Evolutionary conservation across 202 grass and related monocot genomes (phyloP).

Genomic region (Cymbopogon flexuosus): DNA sequence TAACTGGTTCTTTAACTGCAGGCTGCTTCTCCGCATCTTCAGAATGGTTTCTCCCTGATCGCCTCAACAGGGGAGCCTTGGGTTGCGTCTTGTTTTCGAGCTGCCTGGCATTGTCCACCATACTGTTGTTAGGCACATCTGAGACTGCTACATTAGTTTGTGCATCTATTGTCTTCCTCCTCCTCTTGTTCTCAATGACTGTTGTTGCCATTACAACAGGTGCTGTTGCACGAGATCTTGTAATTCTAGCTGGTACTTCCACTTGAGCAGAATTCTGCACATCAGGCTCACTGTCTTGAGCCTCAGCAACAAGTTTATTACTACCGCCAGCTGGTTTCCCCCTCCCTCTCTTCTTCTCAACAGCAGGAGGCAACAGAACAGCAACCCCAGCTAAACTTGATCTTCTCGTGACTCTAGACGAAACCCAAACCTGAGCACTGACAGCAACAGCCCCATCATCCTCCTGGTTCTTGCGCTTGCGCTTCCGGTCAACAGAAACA

Average conservation of each 20-base stretch:
- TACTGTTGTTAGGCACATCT: neutral
- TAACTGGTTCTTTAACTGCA: neutral
- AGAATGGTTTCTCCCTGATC: neutral
- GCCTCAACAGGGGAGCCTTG: neutral
- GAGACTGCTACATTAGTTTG: neutral
- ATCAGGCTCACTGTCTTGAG: neutral
- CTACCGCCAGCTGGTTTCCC: neutral
- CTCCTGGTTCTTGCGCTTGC: neutral
- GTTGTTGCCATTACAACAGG: neutral
- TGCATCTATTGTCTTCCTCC: neutral
- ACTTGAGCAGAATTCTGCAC: neutral
- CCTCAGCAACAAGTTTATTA: neutral
- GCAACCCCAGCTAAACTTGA: neutral
- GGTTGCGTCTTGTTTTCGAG: neutral
- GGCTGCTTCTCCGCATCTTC: neutral
- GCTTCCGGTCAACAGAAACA: neutral
- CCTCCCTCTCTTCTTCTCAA: slow-evolving; percentile 28
- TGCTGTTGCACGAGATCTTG: slow-evolving; percentile 15
- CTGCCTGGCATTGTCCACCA: neutral
- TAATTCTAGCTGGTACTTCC: slow-evolving; percentile 11
- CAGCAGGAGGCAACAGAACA: neutral
- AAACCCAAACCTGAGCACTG: neutral
- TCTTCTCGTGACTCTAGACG: slow-evolving; percentile 28
- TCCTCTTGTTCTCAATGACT: slow-evolving; percentile 23
- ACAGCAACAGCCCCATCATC: neutral